Conservation (phyloP, 1,284 basidiomycete species). For the Pholiota adiposa region DNA sequence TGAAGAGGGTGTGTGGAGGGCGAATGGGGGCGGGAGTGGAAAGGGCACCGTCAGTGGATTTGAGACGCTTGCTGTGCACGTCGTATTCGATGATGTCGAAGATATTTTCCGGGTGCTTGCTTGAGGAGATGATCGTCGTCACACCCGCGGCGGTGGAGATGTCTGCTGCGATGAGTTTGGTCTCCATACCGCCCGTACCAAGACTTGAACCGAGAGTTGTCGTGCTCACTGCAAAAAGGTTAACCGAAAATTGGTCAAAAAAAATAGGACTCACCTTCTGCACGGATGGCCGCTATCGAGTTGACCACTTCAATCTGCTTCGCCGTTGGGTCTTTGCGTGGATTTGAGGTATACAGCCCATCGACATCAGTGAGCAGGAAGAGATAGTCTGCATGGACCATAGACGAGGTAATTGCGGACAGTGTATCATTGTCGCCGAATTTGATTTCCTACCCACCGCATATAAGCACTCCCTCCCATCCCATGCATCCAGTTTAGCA, state of each 20-base stretch:
- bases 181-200: conserved; percentile 99
- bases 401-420: conserved; percentile 94
- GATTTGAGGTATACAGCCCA: conserved; percentile 95
- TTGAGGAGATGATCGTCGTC: conserved; percentile 90
- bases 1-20: conserved; percentile 90
- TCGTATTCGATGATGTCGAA: conserved; percentile 84
- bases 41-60: conserved; percentile 21
- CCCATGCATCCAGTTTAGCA: conserved; percentile 22
- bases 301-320: conserved; percentile 82
- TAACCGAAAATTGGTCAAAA: background rate
- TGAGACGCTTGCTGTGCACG: conserved; percentile 40
- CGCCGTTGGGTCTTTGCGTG: conserved; percentile 86
- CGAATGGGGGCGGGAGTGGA: conserved; percentile 35
- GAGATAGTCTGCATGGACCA: conserved; percentile 97
- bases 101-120: conserved; percentile 80
- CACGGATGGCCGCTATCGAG: conserved; percentile 82
- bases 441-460: conserved; percentile 85
- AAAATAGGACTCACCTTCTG: conserved; percentile 60
- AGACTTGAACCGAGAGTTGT: conserved; percentile 90
- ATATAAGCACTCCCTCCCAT: background rate
- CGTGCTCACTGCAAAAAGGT: conserved; percentile 74
- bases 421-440: conserved; percentile 99
- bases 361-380: conserved; percentile 98
- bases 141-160: conserved; percentile 96
- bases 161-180: conserved; percentile 97